Conservation (phyloP, 805 yeast species). For the Candida adriatica region DNA sequence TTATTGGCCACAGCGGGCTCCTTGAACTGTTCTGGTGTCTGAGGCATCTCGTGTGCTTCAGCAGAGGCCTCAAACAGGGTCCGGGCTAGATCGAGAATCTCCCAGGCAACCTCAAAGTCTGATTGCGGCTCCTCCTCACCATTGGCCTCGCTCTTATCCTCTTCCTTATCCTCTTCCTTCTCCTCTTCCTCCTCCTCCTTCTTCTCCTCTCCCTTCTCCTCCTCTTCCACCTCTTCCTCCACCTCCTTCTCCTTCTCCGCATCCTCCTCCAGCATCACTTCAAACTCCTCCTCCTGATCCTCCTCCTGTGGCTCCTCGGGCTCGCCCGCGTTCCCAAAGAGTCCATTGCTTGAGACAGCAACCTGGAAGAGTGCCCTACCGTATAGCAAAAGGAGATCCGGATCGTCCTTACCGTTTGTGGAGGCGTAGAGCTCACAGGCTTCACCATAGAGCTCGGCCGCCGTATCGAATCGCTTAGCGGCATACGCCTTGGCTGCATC, state of each 20-base stretch:
- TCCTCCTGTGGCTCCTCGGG: conserved; percentile 18
- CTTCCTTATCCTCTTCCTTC: conserved; percentile 24
- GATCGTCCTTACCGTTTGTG: conserved; percentile 53
- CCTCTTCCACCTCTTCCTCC: conserved; percentile 28
- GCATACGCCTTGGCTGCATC: conserved; percentile 64
- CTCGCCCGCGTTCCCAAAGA: conserved; percentile 62
- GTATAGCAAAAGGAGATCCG: conserved; percentile 66
- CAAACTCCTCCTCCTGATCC: conserved; percentile 17
- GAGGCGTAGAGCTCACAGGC: conserved; percentile 57
- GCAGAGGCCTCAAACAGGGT: conserved; percentile 42
- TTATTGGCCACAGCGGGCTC: conserved; percentile 32
- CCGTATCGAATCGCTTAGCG: conserved; percentile 55
- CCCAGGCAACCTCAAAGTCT: conserved; percentile 88
- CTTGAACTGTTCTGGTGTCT: conserved; percentile 17
- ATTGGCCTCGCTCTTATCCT: conserved; percentile 16
- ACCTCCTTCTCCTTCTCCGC: conserved; percentile 33
- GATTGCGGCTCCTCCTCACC: conserved; percentile 42
- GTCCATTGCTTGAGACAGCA: conserved; percentile 69
- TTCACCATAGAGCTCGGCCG: conserved; percentile 63
- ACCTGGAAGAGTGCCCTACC: conserved; percentile 76
- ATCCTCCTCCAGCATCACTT: conserved; percentile 25
- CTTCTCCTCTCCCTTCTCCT: conserved; percentile 13
- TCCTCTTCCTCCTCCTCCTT: conserved; percentile 7
- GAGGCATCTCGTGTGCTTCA: conserved; percentile 12
- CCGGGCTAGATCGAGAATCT: conserved; percentile 72